Conservation (phyloP, 2,329 filamentous ascomycete genomes). For the Dendrostoma leiphaemia region DNA sequence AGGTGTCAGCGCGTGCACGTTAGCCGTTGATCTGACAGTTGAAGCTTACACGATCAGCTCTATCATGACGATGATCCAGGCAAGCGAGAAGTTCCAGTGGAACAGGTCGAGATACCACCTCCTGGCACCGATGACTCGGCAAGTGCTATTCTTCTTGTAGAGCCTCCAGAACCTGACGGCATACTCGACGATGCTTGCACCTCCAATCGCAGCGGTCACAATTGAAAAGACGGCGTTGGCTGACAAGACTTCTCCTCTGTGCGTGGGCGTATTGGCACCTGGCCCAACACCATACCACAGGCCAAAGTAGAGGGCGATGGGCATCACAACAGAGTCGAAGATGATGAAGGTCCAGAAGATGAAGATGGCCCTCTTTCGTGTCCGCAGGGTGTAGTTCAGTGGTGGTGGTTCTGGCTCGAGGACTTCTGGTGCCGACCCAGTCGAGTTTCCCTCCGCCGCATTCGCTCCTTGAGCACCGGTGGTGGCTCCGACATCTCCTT, state of each 20-base stretch:
- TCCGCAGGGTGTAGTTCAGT: conserved; percentile 35
- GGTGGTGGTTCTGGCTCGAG: conserved; percentile 18
- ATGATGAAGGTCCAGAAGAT: conserved; percentile 46
- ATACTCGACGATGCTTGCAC: conserved; percentile 53
- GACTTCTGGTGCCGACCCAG: conserved; percentile 7
- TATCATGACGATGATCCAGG: conserved; percentile 55
- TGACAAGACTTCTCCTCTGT: conserved; percentile 28
- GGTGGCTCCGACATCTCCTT: background rate
- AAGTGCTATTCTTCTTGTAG: conserved; percentile 49
- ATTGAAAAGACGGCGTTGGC: conserved; percentile 45
- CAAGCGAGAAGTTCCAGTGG: conserved; percentile 54
- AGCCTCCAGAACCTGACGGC: conserved; percentile 50
- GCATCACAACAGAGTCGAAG: conserved; percentile 46
- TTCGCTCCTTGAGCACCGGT: background rate
- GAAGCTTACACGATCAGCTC: conserved; percentile 46
- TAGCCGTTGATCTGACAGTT: background rate
- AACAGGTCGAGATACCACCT: conserved; percentile 50
- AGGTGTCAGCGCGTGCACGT: background rate
- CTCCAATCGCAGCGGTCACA: conserved; percentile 50
- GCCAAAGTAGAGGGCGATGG: conserved; percentile 52
- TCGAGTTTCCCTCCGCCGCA: conserved; percentile 1
- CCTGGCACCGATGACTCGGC: conserved; percentile 39
- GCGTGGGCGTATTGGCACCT: conserved; percentile 31
- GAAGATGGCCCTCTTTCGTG: conserved; percentile 42
- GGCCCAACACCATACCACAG: conserved; percentile 39